Evolutionary conservation across 1,284 basidiomycete genomes (phyloP), one percentile per base, ranked within the genome.

Genomic region (Pseudozyma hubeiensis): DNA sequence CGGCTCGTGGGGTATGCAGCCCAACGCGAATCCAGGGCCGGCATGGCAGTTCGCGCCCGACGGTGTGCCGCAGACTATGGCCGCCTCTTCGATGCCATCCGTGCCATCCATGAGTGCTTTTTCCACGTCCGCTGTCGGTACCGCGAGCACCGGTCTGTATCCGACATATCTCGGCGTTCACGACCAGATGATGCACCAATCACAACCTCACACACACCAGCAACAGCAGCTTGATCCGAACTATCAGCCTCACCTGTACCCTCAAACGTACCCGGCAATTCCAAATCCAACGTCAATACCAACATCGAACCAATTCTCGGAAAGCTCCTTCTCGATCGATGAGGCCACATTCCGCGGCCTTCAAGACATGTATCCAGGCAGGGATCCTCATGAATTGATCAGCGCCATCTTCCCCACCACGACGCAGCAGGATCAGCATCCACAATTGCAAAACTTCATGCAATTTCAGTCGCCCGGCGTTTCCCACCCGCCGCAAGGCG

Each of bases 11-110:
- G 10, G 35, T 3, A 47, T 56, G 53, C 57, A 41, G 33, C 46
- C 56, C n/a, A 55, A 66, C 40, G 30, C 48, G 53, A 48, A 59
- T 30, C 37, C 47, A 19, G 53, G 47, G 24, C 49, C 39, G 11
- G 37, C 53, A 13, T 66, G 64, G 64, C 64, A 66, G 10, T 34
- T 48, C 16, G 64, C 39, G 16, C 24, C 52, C n/a, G 45, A 59
- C 29, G 43, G 33, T 10, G 35, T 53, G 33, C 52, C 63, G 11
- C 62, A 58, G 16, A 7, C 39, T 9, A 49, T 7, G 7, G 35
- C 10, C 5, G 14, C 53, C 24, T 24, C 24, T 24, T 24, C 24
- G 4, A 24, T 24, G 29, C 19, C 16, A n/a, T 24, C 53, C 6
- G 52, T 55, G 50, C 44, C 40, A 1, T 39, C 55, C 16, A 34